Evolutionary conservation across 495 filamentous ascomycete species (phyloP), one percentile per base, ranked within the genome.

Genomic region (Penicillium pulvis): DNA sequence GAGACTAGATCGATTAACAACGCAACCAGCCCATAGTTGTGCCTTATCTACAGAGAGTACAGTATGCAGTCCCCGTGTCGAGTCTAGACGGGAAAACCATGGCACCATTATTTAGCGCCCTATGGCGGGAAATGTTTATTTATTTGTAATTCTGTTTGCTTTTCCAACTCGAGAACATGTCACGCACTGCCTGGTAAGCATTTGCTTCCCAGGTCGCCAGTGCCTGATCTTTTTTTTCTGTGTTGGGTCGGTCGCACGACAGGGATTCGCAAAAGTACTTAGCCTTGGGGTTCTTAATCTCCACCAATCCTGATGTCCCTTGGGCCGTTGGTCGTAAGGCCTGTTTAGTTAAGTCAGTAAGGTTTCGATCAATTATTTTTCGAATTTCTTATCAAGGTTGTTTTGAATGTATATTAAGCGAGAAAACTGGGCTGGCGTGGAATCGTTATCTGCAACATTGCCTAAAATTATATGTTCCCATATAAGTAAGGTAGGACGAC

Each of bases 201-300:
- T 19, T 47, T 46, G 35, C 46, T 56, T 48, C 4, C 45, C 20
- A 12, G 17, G 17, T 47, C 45, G 45, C 45, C 45, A 28, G 39
- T 41, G 14, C 39, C 39, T 41, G 39, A 30, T 33, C 6, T 19
- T 6, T 28, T 11, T 16, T 1, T 1, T 4, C 2, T 47, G 19
- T 28, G 7, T 31, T 30, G 24, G 12, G 39, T 41, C 16, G 39
- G 39, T 41, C 39, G 39, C 39, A 41, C 39, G 14, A 41, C 16
- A 41, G 39, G 39, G 39, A 41, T 41, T 41, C 4, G 4, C 39
- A 41, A 17, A 41, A 41, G 39, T 41, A 41, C 39, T n/a, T n/a
- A 41, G 16, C 39, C 39, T 41, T 16, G 14, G 39, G 4, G 16
- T 2, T 17, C 4, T 41, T 41, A 16, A 17, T 41, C 39, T 41